Percentiles rank a stretch among this genome's conserved stretches.
Conservation (phyloP, 108 stramenopile genomes). For the Mayamaea pseudoterrestris region DNA sequence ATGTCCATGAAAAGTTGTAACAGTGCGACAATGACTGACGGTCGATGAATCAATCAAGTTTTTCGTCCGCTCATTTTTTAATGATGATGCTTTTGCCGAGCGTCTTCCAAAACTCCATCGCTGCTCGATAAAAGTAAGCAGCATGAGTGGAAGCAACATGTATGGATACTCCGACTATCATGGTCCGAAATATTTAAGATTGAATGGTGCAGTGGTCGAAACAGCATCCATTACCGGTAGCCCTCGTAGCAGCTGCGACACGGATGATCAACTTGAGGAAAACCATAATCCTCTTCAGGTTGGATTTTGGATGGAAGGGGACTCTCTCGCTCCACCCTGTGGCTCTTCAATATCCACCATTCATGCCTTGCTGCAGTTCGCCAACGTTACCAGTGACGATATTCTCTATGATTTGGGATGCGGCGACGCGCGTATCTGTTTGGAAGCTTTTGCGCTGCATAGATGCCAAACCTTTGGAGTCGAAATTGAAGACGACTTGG, state of each 20-base stretch:
- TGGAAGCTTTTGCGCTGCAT: slow-evolving; percentile 26
- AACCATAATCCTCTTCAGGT: slow-evolving; percentile 13
- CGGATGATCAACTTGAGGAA: slow-evolving; percentile 11
- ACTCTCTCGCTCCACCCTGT: slow-evolving; percentile 28
- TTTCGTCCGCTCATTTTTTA: too few species aligned
- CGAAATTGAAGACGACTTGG: slow-evolving; percentile 18
- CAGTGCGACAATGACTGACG: too few species aligned
- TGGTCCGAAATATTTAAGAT: background rate
- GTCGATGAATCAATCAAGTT: too few species aligned
- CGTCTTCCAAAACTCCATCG: too few species aligned
- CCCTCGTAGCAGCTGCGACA: background rate
- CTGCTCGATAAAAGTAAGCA: too few species aligned
- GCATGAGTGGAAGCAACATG: too few species aligned
- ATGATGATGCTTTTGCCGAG: too few species aligned
- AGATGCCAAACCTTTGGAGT: slow-evolving; percentile 14
- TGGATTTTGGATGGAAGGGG: slow-evolving; percentile 23
- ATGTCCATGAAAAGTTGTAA: too few species aligned
- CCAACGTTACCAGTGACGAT: slow-evolving; percentile 14
- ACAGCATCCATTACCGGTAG: too few species aligned
- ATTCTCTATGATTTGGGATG: slow-evolving; percentile 67
- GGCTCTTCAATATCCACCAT: slow-evolving; percentile 17
- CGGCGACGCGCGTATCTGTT: slow-evolving; percentile 54
- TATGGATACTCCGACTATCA: slow-evolving; percentile 2
- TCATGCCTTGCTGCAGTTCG: slow-evolving; percentile 15
- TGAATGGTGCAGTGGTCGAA: background rate